Base-by-base conservation (phyloP, 2,329 filamentous ascomycete species). In the Pseudogymnoascus sp. region DNA sequence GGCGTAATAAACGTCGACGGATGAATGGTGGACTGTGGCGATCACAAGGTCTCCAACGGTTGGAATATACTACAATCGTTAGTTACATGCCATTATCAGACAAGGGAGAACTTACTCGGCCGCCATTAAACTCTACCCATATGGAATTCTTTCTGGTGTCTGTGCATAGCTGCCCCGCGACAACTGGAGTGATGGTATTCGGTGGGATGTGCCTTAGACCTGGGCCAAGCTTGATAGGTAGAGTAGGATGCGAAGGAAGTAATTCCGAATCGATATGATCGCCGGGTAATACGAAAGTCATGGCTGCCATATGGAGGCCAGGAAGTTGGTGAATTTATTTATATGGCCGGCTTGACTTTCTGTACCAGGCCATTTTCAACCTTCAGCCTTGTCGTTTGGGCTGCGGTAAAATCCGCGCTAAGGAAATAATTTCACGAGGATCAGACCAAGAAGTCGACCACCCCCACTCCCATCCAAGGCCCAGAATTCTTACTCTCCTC, bases 21-120 rank as follows among this genome's bases (percentile, higher is more conserved):
- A 83, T 63, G 86, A 88, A 74, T 88, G 89, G 71, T 90, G 85
- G 69, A 97, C 82, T 67, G 90, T 92, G 64, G 91, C 93, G 72
- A 99, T 90, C 68, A 97, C 87, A 59, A 96, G 85, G 75, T 99
- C 95, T 72, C 88, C 88, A n/a, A 83, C 79, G 16, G 86, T 82
- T 11, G 95, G 91, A 37, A 86, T 80, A 73, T 97, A 99, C 85
- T 95, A 72, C 69, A 9, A 25, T n/a, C 62, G 31, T 65, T 61
- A 66, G 64, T 12, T 21, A 61, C 23, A 42, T 36, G 28, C 73
- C 70, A 63, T 75, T 71, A 36, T 73, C 74, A 37, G 73, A 71
- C 53, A 71, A 72, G 38, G 76, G 67, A 53, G 69, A 66, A 73
- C 83, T 49, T 79, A 90, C 89, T 66, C 89, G 81, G 62, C 89